phyloP scores from a whole-genome alignment of 2,329 filamentous ascomycete genomes.

The Cordyceps fumosorosea region DNA sequence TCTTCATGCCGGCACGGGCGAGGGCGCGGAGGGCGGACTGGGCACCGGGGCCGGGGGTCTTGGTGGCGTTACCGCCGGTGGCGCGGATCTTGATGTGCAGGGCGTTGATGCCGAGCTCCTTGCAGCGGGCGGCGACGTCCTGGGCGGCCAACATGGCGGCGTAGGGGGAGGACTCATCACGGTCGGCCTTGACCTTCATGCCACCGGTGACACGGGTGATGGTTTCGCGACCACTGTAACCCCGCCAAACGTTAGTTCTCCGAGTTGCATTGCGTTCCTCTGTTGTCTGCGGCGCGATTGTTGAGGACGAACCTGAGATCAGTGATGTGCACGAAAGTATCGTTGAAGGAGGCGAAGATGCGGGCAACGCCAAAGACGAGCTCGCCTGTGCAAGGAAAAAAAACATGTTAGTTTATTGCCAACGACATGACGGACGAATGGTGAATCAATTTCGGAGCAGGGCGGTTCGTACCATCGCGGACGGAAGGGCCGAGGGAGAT shows the following conservation, averaged over 20 bases:
- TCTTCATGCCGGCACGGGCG: constrained; percentile 99
- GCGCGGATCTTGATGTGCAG: constrained; percentile 99
- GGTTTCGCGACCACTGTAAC: constrained; percentile 90
- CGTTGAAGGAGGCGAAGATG: constrained; percentile 92
- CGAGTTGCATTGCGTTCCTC: not conserved
- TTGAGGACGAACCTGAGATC: constrained; percentile 74
- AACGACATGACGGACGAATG: constrained; percentile 8
- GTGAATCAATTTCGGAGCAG: not conserved
- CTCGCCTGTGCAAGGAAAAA: constrained; percentile 55
- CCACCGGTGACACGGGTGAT: constrained; percentile 99
- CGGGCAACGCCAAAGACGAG: constrained; percentile 97
- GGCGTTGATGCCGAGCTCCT: constrained; percentile 71
- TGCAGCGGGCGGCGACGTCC: constrained; percentile 85
- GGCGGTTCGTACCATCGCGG: constrained; percentile 68
- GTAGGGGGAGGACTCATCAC: constrained; percentile 99
- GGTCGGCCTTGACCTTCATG: constrained; percentile 99
- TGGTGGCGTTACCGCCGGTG: constrained; percentile 99
- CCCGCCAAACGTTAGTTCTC: constrained; percentile 22
- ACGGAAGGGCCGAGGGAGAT: constrained; percentile 96
- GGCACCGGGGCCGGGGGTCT: constrained; percentile 98
- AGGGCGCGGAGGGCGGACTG: constrained; percentile 98
- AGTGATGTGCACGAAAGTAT: constrained; percentile 97
- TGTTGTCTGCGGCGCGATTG: not conserved
- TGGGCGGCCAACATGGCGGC: constrained; percentile 99
- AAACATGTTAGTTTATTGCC: constrained; percentile 1